Evolutionary conservation across 805 yeast species (phyloP).

Genomic region (Lachancea dasiensis): DNA sequence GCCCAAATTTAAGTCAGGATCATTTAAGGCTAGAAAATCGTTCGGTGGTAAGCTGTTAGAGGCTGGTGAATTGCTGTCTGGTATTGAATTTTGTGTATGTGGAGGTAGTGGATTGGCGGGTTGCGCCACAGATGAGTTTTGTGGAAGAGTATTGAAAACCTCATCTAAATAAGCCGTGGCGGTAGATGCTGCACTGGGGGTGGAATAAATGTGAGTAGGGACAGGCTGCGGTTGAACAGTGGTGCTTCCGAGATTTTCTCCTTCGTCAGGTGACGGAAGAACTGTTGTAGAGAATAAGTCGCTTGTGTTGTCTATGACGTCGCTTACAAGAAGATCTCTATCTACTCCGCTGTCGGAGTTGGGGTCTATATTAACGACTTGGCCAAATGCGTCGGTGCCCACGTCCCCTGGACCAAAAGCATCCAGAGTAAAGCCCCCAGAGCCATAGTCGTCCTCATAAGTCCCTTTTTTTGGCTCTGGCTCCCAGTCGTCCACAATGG

Average conservation of each 20-base stretch:
- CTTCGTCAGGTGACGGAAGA: constrained; percentile 5
- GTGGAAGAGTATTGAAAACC: constrained; percentile 14
- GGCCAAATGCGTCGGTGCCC: constrained; percentile 5
- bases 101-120: not conserved
- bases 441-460: constrained; percentile 6
- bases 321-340: constrained; percentile 19
- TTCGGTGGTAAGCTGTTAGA: constrained; percentile 3
- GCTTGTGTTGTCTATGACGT: constrained; percentile 27
- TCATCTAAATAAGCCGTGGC: constrained; percentile 22
- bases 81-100: constrained; percentile 1
- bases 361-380: not conserved
- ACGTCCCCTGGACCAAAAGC: constrained; percentile 6
- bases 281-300: constrained; percentile 20
- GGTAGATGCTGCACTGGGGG: constrained; percentile 14
- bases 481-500: constrained; percentile 44
- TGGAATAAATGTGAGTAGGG: constrained; percentile 4
- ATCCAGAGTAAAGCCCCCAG: constrained; percentile 4
- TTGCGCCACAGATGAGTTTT: constrained; percentile 2
- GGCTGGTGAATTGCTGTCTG: constrained; percentile 3
- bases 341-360: not conserved
- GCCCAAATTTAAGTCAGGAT: constrained; percentile 3
- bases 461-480: constrained; percentile 18
- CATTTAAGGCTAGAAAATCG: constrained; percentile 3
- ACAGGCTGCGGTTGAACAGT: constrained; percentile 1
- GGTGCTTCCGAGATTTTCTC: constrained; percentile 1